Percentiles rank a stretch among this genome's conserved stretches.
These are phyloP conservation scores for Silene uniflora DNA, from an alignment of 148 eudicot genomes.

Conservation along the genomic window DNA sequence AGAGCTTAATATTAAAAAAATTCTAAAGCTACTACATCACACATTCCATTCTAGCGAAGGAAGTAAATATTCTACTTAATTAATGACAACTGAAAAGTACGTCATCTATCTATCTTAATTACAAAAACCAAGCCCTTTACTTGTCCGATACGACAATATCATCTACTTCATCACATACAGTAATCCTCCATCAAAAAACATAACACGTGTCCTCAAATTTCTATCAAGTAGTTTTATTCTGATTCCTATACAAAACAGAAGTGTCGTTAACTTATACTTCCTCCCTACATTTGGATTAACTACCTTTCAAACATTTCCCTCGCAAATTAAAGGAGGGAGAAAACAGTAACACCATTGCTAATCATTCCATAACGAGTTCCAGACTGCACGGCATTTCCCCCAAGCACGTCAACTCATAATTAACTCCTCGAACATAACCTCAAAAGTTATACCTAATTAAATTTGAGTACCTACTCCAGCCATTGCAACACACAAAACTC, in stretches of 20 bases:
- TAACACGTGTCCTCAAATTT: neutral
- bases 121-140: neutral
- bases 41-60: neutral
- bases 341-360: neutral
- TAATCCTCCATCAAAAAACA: neutral
- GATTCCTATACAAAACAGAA: neutral
- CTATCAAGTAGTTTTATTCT: neutral
- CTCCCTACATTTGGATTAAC: neutral
- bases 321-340: neutral
- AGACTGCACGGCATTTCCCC: neutral
- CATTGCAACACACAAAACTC: neutral
- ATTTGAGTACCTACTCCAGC: neutral
- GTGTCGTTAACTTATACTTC: neutral
- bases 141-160: neutral
- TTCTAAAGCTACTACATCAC: neutral
- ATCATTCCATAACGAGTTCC: neutral
- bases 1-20: neutral
- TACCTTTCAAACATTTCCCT: neutral
- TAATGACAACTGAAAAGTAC: neutral
- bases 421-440: neutral
- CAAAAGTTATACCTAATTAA: neutral
- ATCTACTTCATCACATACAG: neutral
- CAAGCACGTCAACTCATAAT: neutral
- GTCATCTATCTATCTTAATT: neutral
- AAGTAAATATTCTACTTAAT: constrained; percentile 7